Conservation (phyloP, 306 rosid species). For the Cicer arietinum region DNA sequence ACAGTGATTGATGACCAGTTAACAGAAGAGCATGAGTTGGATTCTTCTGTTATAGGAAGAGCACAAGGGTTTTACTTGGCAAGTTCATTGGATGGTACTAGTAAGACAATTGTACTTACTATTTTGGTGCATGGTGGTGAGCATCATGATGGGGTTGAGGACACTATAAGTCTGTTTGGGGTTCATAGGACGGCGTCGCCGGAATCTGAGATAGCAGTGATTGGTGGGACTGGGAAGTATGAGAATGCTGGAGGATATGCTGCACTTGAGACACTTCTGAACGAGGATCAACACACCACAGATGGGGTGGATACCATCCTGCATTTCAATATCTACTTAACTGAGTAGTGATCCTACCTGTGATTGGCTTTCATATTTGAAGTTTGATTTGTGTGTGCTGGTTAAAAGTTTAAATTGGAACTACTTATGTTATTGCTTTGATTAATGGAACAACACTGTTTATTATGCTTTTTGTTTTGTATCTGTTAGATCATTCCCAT, state of each 20-base stretch:
- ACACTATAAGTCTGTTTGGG: constrained; percentile 79
- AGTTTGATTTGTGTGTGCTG: constrained; percentile 2
- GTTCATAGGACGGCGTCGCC: constrained; percentile 73
- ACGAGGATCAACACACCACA: constrained; percentile 71
- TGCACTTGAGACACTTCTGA: constrained; percentile 64
- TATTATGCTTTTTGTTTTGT: constrained; percentile 19
- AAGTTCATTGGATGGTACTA: constrained; percentile 83
- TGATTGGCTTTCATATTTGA: constrained; percentile 17
- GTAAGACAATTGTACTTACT: constrained; percentile 63
- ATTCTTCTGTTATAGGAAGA: constrained; percentile 61
- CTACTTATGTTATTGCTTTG: constrained; percentile 4
- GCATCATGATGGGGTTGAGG: constrained; percentile 57
- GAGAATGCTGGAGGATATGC: constrained; percentile 81
- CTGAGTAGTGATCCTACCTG: constrained; percentile 38
- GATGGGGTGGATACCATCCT: constrained; percentile 77
- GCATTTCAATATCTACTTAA: constrained; percentile 67
- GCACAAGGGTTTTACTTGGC: constrained; percentile 81
- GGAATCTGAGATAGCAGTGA: constrained; percentile 70
- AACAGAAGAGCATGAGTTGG: constrained; percentile 72
- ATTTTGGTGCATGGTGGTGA: constrained; percentile 51
- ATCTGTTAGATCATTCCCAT: background rate
- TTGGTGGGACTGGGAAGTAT: constrained; percentile 84
- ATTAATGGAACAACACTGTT: background rate
- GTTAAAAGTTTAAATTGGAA: background rate
- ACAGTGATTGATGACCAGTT: constrained; percentile 73